Conservation (phyloP, 345 rosid genomes). For the Dimocarpus longan region DNA sequence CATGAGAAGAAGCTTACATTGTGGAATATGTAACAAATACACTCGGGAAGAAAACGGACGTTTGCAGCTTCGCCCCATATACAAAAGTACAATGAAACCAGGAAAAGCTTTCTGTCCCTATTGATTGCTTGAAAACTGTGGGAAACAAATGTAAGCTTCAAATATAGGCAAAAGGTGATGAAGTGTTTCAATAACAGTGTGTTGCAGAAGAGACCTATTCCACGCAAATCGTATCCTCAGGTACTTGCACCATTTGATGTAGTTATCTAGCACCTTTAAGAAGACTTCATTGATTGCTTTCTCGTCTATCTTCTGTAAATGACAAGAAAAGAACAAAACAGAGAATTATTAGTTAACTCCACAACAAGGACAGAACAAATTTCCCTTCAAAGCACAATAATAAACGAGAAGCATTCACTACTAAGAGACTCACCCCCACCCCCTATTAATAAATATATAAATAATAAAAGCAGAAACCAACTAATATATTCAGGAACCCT, state of each 20-base stretch:
- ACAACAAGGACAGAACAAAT: conserved; percentile 4
- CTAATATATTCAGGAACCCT: not conserved
- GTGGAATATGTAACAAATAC: conserved; percentile 96
- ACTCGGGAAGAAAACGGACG: conserved; percentile 97
- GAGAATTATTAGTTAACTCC: too few species aligned
- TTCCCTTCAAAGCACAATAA: conserved; percentile 3
- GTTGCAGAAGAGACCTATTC: conserved; percentile 62
- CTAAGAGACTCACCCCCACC: not conserved
- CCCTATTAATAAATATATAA: not conserved
- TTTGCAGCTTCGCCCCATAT: conserved; percentile 99
- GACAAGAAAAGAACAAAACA: not conserved
- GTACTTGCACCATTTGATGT: conserved; percentile 97
- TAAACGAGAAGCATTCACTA: conserved; percentile 10
- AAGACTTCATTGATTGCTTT: conserved; percentile 91
- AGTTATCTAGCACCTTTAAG: conserved; percentile 86
- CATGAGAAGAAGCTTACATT: conserved; percentile 54
- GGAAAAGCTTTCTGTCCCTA: conserved; percentile 87
- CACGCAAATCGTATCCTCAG: conserved; percentile 76
- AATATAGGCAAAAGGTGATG: conserved; percentile 19
- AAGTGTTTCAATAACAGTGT: conserved; percentile 20
- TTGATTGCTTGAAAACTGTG: conserved; percentile 83
- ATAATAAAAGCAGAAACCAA: not conserved
- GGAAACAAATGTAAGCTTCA: conserved; percentile 23
- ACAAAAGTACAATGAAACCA: conserved; percentile 88
- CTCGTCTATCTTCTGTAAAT: conserved; percentile 85